Evolutionary conservation across 805 yeast genomes (phyloP), one percentile per base, ranked within the genome.

Genomic region (Schwanniomyces occidentalis): DNA sequence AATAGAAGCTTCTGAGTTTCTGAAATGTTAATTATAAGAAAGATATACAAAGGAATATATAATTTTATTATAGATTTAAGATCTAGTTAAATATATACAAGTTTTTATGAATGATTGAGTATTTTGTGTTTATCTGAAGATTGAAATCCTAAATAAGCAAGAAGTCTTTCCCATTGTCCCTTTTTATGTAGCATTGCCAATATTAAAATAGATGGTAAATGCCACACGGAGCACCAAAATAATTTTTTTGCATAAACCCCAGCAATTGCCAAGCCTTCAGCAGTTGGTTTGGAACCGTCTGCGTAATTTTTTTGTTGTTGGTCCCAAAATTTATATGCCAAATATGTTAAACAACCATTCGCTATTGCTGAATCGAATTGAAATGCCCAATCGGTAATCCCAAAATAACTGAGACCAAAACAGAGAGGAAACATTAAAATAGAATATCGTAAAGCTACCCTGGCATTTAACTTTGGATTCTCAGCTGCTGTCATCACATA

Each of bases 401-500:
- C 84, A 53, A 61, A 88, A 56, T 85, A 86, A 28, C 83, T 69
- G 40, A 93, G 61, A 1, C 95, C 95, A 52, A 80, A 74, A 59
- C 98, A 93, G 24, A 93, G 65, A 3, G 98, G 98, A 61, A 93
- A 85, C 96, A 93, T 89, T 40, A 85, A 66, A n/a, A 91, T 44
- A 0, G 98, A 84, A 54, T 93, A 91, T 29, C 99, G 69, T 32
- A 93, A 70, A 1, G 96, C 90, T 1, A 93, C 99, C 32, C 99
- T 70, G 0, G 98, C 97, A 56, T 93, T 93, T 32, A 93, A 65
- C 38, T 76, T 77, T 2, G 99, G 99, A 52, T 91, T 86, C 43
- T 82, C 90, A 66, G 85, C 90, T 0, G 96, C 95, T 0, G 97
- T 76, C 99, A 93, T 93, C n/a, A 88, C 89, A 60, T 93, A 93